phyloP scores from a whole-genome alignment of 768 basidiomycete species.

The Trametes cubensis region DNA sequence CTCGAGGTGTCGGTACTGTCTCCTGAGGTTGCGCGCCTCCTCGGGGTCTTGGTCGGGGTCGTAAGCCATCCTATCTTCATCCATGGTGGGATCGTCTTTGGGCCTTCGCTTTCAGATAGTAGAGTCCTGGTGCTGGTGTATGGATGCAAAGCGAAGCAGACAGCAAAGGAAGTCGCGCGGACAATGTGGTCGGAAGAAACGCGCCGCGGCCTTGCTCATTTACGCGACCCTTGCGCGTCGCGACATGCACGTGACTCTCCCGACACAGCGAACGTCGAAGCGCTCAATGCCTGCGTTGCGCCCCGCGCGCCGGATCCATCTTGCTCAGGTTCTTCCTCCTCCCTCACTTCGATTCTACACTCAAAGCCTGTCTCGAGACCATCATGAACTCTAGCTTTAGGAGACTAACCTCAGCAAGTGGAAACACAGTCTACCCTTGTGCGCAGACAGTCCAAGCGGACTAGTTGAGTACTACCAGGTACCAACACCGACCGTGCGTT shows the following conservation, averaged over 20 bases:
- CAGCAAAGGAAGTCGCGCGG: background rate
- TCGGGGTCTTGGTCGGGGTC: conserved; percentile 87
- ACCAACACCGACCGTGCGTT: too few species aligned
- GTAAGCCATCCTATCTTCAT: conserved; percentile 39
- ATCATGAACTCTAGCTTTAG: too few species aligned
- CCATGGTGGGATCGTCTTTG: background rate
- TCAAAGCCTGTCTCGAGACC: too few species aligned
- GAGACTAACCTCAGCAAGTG: too few species aligned
- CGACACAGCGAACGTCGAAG: too few species aligned
- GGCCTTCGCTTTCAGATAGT: background rate
- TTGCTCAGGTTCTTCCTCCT: too few species aligned
- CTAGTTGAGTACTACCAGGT: too few species aligned
- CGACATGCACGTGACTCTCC: conserved; percentile 12
- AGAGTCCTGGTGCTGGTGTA: background rate
- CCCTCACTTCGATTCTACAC: too few species aligned
- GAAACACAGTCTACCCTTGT: too few species aligned
- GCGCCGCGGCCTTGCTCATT: background rate
- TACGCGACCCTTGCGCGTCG: conserved; percentile 14
- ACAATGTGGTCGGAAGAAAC: conserved; percentile 2
- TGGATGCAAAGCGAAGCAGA: background rate
- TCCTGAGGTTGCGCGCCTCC: conserved; percentile 73
- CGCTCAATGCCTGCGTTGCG: too few species aligned
- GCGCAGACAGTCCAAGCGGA: too few species aligned
- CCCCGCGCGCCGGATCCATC: too few species aligned
- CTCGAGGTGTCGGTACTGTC: conserved; percentile 67